Percentiles rank a stretch among this genome's conserved stretches.
These are phyloP conservation scores for Juglanconis juglandina DNA, from an alignment of 2,329 filamentous ascomycete species.

Conservation along the genomic window DNA sequence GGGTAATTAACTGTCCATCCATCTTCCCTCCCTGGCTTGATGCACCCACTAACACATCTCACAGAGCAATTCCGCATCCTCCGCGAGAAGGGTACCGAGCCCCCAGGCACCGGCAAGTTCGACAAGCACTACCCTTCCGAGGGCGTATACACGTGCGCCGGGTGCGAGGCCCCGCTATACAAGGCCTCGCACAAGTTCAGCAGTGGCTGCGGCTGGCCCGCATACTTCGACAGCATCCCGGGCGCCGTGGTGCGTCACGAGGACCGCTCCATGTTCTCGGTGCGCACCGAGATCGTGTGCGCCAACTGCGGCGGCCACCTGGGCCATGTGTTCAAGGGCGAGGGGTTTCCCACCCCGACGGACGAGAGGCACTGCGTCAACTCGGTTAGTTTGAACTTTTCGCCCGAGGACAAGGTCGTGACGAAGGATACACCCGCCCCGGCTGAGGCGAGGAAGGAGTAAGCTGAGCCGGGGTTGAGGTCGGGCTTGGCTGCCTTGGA, in stretches of 20 bases:
- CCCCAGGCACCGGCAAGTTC: conserved; percentile 74
- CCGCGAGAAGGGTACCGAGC: conserved; percentile 87
- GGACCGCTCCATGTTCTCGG: conserved; percentile 76
- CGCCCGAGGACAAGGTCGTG: conserved; percentile 56
- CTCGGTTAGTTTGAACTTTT: conserved; percentile 83
- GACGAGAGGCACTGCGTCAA: conserved; percentile 98
- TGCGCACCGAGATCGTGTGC: conserved; percentile 89
- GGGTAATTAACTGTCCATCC: conserved; percentile 30
- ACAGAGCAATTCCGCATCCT: conserved; percentile 94
- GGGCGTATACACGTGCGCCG: conserved; percentile 85
- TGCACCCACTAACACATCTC: neutral
- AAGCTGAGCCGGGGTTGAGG: neutral
- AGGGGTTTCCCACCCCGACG: conserved; percentile 78
- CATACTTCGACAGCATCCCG: conserved; percentile 93
- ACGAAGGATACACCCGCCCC: conserved; percentile 34
- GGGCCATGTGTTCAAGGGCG: conserved; percentile 89
- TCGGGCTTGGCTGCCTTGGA: neutral
- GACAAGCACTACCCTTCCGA: conserved; percentile 76
- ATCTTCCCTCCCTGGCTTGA: neutral
- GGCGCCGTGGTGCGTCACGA: conserved; percentile 81
- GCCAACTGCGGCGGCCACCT: conserved; percentile 89
- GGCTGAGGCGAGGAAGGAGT: conserved; percentile 30
- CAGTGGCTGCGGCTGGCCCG: conserved; percentile 95
- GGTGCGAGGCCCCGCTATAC: conserved; percentile 84
- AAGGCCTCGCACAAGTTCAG: conserved; percentile 93